Evolutionary conservation across 208 protist species (phyloP), one percentile per base, ranked within the genome.

Genomic region (Endotrypanum monterogeii): DNA sequence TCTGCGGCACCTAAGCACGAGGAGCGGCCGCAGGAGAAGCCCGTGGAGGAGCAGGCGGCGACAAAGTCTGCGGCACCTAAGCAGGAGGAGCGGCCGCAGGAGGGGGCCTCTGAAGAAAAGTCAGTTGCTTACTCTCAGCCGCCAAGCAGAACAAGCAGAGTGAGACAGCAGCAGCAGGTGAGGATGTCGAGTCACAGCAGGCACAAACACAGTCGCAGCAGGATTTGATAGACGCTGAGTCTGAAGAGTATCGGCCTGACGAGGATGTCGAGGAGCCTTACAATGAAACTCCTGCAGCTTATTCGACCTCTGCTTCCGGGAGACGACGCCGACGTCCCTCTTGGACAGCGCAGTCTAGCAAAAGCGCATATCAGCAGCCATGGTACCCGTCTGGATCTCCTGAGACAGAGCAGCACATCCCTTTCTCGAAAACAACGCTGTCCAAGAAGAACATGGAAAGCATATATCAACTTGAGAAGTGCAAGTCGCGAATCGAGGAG

Each of bases 381-480:
- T 96, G 87, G 86, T 94, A 86, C 72, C 89, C 89, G 28, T 69
- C 89, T 12, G 82, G 88, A 32, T 82, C 63, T 51, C 52, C 86
- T 1, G 30, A 60, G 20, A 84, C 60, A 7, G 84, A 96, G 48
- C 74, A 82, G 60, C 91, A 96, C 52, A 46, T 94, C 32, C 88
- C 89, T 35, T 92, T 89, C 46, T 83, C 85, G n/a, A 93, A 93
- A 74, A 90, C 85, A 32, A 74, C 76, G 44, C 86, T 88, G 35
- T 87, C 86, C 30, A 71, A 76, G 56, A 83, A 90, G 73, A 86
- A 82, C 70, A 51, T 82, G 63, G 86, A 94, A 62, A 86, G 76
- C 79, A 93, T 96, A 66, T 84, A 80, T 23, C 82, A 90, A 16
- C 79, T 96, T 25, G 89, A 96, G 80, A 78, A 66, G 6, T 83